A percentile compares a stretch with the other conserved stretches of the same genome.
These are phyloP conservation scores for Pichia cactophila DNA, from an alignment of 1,139 yeast species.

Conservation along the genomic window DNA sequence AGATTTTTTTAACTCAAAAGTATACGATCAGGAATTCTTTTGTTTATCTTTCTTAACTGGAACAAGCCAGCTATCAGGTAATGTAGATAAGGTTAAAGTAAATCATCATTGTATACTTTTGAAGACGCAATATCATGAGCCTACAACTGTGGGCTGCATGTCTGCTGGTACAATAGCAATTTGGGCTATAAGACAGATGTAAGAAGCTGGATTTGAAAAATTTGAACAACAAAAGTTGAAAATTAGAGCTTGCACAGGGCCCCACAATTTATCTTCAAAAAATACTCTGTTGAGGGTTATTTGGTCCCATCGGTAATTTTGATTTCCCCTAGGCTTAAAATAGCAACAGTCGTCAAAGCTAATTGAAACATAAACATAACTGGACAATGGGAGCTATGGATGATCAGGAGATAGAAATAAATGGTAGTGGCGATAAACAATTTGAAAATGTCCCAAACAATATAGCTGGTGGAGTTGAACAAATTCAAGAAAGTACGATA, in stretches of 20 bases:
- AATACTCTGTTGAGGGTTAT: not conserved
- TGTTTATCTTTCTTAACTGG: slow-evolving; percentile 12
- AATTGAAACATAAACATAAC: not conserved
- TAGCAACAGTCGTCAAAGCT: too few relatives aligned
- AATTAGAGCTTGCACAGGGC: not conserved
- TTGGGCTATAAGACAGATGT: too few relatives aligned
- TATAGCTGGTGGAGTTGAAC: not conserved
- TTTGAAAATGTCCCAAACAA: not conserved
- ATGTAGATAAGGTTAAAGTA: slow-evolving; percentile 29
- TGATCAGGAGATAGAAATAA: not conserved
- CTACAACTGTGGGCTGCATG: not conserved
- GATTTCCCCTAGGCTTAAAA: not conserved
- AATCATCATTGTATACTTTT: slow-evolving; percentile 16
- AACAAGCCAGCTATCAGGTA: slow-evolving; percentile 24
- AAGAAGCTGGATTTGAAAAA: not conserved
- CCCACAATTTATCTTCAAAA: too few relatives aligned
- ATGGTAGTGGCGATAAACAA: not conserved
- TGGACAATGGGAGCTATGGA: not conserved
- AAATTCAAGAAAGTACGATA: slow-evolving; percentile 1
- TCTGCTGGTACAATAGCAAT: not conserved
- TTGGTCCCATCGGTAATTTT: not conserved
- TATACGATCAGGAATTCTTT: slow-evolving; percentile 4
- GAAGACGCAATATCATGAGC: not conserved
- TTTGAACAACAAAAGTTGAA: not conserved
- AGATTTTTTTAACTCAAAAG: not conserved